A percentile compares a stretch with the other conserved stretches of the same genome.
These are phyloP conservation scores for Coniferiporia sulphurascens DNA, from an alignment of 1,284 basidiomycete genomes.

Conservation along the genomic window DNA sequence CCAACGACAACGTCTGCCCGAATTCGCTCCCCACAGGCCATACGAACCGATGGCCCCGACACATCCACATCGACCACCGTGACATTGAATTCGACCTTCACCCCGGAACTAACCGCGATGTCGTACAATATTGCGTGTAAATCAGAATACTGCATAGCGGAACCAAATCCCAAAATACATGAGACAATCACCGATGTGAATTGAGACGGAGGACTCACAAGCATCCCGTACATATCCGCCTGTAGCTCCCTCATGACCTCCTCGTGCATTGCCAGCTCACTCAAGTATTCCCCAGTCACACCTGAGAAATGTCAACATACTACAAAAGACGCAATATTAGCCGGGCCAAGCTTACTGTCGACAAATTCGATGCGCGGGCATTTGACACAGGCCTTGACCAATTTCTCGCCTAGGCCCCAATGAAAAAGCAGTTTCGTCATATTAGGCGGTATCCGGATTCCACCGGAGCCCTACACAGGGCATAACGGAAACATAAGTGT, in stretches of 20 bases:
- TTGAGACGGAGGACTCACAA: constrained; percentile 3
- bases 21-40: constrained; percentile 44
- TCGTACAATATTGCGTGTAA: constrained; percentile 42
- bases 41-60: constrained; percentile 29
- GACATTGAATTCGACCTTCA: constrained; percentile 34
- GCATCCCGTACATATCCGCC: constrained; percentile 11
- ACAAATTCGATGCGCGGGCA: constrained; percentile 6
- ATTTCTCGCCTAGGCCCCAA: constrained; percentile 23
- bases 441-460: constrained; percentile 29
- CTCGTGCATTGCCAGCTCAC: constrained; percentile 12
- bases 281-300: constrained; percentile 6
- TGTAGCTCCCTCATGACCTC: constrained; percentile 16
- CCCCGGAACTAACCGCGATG: constrained; percentile 40
- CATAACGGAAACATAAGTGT: not conserved
- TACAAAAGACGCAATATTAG: not conserved
- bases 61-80: constrained; percentile 33
- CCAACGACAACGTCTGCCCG: constrained; percentile 57
- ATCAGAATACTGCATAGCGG: constrained; percentile 36
- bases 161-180: not conserved
- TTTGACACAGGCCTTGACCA: not conserved
- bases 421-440: constrained; percentile 23
- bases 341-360: not conserved
- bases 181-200: not conserved
- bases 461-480: constrained; percentile 14
- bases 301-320: not conserved